Conservation (phyloP, 2,329 filamentous ascomycete species). For the Fusarium euwallaceae region DNA sequence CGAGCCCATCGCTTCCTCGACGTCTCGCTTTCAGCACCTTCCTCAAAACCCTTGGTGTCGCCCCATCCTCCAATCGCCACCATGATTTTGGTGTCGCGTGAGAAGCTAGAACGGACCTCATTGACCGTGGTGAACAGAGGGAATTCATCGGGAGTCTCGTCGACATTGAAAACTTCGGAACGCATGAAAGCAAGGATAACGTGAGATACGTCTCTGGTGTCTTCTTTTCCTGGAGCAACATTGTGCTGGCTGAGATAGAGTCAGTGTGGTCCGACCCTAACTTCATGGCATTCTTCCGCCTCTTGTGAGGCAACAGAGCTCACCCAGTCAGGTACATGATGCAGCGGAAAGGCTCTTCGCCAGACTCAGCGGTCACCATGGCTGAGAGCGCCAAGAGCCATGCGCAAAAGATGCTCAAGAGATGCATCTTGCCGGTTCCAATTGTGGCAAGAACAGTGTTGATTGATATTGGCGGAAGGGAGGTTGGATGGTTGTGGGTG, state of each 20-base stretch:
- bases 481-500: neutral
- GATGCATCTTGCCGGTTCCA: constrained; percentile 2
- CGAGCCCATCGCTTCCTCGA: constrained; percentile 71
- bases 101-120: constrained; percentile 63
- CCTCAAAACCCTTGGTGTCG: constrained; percentile 73
- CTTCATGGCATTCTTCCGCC: neutral
- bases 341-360: constrained; percentile 44
- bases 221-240: constrained; percentile 53
- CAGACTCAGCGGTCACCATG: neutral
- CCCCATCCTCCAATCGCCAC: constrained; percentile 84
- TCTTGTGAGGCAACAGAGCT: neutral
- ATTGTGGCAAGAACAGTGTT: neutral
- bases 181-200: constrained; percentile 71
- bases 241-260: constrained; percentile 62
- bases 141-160: constrained; percentile 54
- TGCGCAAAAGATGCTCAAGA: neutral
- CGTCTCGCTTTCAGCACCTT: constrained; percentile 64
- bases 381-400: constrained; percentile 9
- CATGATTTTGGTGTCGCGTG: constrained; percentile 70
- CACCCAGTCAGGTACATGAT: constrained; percentile 67
- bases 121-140: constrained; percentile 67
- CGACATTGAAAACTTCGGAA: constrained; percentile 65
- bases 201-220: constrained; percentile 64
- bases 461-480: neutral
- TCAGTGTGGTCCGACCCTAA: neutral